Evolutionary conservation across 345 rosid species (phyloP), one percentile per base, ranked within the genome.

Genomic region (Citrus medica): DNA sequence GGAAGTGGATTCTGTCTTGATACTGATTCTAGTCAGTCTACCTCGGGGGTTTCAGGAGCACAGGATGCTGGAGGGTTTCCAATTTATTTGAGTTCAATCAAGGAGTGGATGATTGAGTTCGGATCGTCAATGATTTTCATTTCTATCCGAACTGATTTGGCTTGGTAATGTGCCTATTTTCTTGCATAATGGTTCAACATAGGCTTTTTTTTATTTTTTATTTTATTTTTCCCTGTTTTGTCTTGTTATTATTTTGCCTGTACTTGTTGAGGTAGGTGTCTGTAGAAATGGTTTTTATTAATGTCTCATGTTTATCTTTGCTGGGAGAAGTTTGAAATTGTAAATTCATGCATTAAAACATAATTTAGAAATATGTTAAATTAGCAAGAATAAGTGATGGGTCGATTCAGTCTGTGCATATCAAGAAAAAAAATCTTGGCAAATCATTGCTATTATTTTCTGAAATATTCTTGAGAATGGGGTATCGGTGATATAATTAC

Each of bases 91-190:
- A 90, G 93, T 80, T 87, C 90, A 33, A 82, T 95, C 56, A 95
- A 95, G 83, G 98, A 91, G 79, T 93, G 98, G 98, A 86, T 83
- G 94, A 91, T 93, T 64, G 98, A 95, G 78, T 90, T 86, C 76
- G 95, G 95, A 42, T 79, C 90, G 21, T 83, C 89, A 16, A 84
- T 82, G 92, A 76, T 92, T 68, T 88, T 84, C 69, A 81, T 93
- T 58, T 90, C 93, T 17, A 55, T 95, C 59, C 91, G 95, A 30
- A 93, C 98, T 16, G 97, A 93, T 59, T 42, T 90, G 85, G 92
- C 95, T 79, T 93, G 98, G 98, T 95, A 93, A 60, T 73, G 51
- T 83, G 53, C 40, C 56, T 73, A 32, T 59, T 68, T 66, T 75
- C 67, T 65, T 25, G 32, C 25, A 16, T 51, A 17, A 17, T 7